Conservation (phyloP, 2,329 filamentous ascomycete species). For the Colletotrichum somersetense region DNA sequence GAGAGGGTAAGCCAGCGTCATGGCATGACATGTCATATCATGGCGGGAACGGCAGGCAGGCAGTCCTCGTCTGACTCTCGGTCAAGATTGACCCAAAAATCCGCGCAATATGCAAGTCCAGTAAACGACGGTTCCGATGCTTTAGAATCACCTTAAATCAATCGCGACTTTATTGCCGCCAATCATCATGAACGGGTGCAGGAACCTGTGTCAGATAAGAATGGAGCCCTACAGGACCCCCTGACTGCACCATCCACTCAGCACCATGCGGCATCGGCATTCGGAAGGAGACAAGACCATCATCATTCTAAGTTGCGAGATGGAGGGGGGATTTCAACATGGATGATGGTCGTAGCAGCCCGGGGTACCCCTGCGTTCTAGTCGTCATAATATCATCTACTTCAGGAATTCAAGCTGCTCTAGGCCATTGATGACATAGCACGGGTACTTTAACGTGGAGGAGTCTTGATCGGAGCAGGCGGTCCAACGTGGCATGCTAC, state of each 20-base stretch:
- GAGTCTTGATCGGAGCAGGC: constrained; percentile 8
- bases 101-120: neutral
- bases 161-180: constrained; percentile 8
- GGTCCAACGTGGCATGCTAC: constrained; percentile 27
- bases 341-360: neutral
- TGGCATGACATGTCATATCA: neutral
- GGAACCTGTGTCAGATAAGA: constrained; percentile 22
- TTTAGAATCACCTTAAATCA: constrained; percentile 17
- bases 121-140: constrained; percentile 13
- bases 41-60: no score
- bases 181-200: constrained; percentile 18
- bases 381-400: neutral
- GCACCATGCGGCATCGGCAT: neutral
- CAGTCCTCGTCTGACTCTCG: neutral
- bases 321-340: constrained; percentile 1
- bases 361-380: neutral
- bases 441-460: neutral
- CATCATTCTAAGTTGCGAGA: constrained; percentile 25
- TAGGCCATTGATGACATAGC: constrained; percentile 6
- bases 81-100: neutral
- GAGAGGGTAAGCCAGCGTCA: neutral
- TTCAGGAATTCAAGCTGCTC: neutral
- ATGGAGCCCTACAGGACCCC: constrained; percentile 15
- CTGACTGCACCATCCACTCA: constrained; percentile 22
- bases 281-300: neutral